Base-by-base conservation (phyloP, 2,329 filamentous ascomycete species). In the Fusarium tricinctum region DNA sequence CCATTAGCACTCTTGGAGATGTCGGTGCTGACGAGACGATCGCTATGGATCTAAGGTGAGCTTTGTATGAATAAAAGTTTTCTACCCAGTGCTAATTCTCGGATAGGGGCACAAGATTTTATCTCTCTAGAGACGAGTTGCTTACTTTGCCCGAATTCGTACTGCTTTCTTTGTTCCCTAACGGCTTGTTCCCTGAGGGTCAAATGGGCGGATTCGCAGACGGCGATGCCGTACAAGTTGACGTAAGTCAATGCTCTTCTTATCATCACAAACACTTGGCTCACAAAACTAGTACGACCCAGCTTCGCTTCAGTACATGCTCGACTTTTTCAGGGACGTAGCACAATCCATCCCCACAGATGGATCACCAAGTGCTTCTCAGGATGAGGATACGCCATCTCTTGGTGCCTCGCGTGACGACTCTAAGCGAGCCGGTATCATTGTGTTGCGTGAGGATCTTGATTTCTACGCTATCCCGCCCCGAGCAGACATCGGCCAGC, bases 401-500 rank as follows among this genome's bases (percentile, higher is more conserved):
- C 89, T 92, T 66, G 94, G 93, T 79, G 89, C 89, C 74, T 64
- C 79, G 54, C 90, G 74, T 86, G 97, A 83, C 89, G 93, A 91
- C 79, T 96, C 74, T 85, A 97, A 86, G 89, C 94, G 96, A 53
- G 96, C 96, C 19, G 96, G 96, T 19, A 99, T 99, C 80, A 99
- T 99, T 74, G 96, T 99, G 35, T 84, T 99, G 65, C 88, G 96
- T 47, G 96, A 99, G 79, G 96, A 99, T 75, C 86, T 99, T 44
- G 96, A 99, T 80, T 99, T 99, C 78, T 99, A 99, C 78, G 93
- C 90, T 45, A 98, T 99, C 67, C 96, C 96, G 33, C 96, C 96
- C 33, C 86, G 87, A 63, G 83, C 91, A 38, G 92, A 97, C 66
- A 97, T 99, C 71, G 89, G 89, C 68, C 92, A 95, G 73, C 81